A percentile compares a stretch with the other conserved stretches of the same genome.
Evolutionary conservation across 805 yeast genomes (phyloP).

Genomic region (Peterozyma toletana): DNA sequence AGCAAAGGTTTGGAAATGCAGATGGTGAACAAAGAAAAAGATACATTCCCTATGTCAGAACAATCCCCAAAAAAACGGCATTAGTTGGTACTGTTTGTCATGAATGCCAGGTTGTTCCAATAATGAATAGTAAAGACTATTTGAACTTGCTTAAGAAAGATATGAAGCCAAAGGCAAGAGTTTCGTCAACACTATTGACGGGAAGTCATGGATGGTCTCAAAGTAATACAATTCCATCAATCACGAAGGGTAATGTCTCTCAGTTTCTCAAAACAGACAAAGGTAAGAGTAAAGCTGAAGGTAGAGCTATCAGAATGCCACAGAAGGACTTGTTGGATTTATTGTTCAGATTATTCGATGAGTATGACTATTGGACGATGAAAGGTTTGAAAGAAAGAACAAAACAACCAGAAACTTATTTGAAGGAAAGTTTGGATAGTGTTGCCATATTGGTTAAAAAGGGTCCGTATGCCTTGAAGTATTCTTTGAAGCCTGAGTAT

Average conservation of each 20-base stretch:
- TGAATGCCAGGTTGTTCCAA: conserved; percentile 85
- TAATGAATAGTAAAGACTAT: conserved; percentile 53
- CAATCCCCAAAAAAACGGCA: conserved; percentile 83
- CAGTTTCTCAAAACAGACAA: conserved; percentile 56
- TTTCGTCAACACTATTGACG: conserved; percentile 63
- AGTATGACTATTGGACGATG: conserved; percentile 94
- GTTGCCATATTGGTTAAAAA: conserved; percentile 86
- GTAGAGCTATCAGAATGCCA: conserved; percentile 91
- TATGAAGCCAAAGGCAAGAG: conserved; percentile 49
- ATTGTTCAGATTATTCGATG: conserved; percentile 84
- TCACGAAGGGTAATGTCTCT: conserved; percentile 60
- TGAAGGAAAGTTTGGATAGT: conserved; percentile 84
- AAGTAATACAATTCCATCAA: conserved; percentile 79
- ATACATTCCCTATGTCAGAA: conserved; percentile 74
- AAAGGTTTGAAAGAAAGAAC: conserved; percentile 92
- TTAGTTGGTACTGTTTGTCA: conserved; percentile 84
- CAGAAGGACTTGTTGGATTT: conserved; percentile 84
- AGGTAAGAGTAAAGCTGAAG: conserved; percentile 44
- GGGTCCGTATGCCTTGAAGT: conserved; percentile 93
- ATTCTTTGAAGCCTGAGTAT: conserved; percentile 85
- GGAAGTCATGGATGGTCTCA: conserved; percentile 85
- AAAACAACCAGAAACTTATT: conserved; percentile 86
- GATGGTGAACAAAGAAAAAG: conserved; percentile 18
- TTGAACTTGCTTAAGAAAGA: conserved; percentile 49
- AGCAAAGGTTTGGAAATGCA: neutral